Evolutionary conservation across 1,284 basidiomycete genomes (phyloP).

Genomic region (Microbotryum saponariae): DNA sequence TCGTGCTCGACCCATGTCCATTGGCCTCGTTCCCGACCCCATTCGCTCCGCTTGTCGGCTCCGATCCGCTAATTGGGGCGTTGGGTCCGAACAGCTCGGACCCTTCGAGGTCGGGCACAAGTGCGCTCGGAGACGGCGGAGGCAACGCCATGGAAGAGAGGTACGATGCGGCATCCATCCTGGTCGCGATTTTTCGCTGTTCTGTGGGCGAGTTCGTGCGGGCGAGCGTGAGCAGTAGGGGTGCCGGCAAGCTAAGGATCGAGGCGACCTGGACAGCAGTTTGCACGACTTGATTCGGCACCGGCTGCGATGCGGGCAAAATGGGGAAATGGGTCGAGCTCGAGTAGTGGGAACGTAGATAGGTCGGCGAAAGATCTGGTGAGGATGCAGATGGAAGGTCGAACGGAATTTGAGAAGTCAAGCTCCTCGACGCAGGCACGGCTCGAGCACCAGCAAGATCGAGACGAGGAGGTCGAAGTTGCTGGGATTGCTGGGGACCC

Average conservation of each 20-base stretch:
- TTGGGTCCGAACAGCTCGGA: neutral
- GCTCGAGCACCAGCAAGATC: no score
- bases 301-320: conserved; percentile 20
- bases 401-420: no score
- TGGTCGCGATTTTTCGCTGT: conserved; percentile 17
- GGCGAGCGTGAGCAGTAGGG: conserved; percentile 29
- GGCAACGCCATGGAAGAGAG: conserved; percentile 28
- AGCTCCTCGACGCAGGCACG: no score
- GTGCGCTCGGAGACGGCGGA: conserved; percentile 29
- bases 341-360: neutral
- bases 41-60: no score
- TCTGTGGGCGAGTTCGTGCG: conserved; percentile 21
- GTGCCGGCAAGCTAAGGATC: conserved; percentile 29
- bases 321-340: conserved; percentile 21
- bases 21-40: no score
- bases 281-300: conserved; percentile 26
- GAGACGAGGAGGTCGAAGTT: no score
- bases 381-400: no score
- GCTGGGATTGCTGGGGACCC: no score
- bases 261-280: conserved; percentile 29
- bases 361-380: neutral
- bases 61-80: no score
- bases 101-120: conserved; percentile 12
- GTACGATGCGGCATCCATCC: conserved; percentile 12
- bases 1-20: no score